A percentile compares a stretch with the other conserved stretches of the same genome.
These are phyloP conservation scores for Talaromyces atroroseus DNA, from an alignment of 2,329 filamentous ascomycete species.

Conservation along the genomic window DNA sequence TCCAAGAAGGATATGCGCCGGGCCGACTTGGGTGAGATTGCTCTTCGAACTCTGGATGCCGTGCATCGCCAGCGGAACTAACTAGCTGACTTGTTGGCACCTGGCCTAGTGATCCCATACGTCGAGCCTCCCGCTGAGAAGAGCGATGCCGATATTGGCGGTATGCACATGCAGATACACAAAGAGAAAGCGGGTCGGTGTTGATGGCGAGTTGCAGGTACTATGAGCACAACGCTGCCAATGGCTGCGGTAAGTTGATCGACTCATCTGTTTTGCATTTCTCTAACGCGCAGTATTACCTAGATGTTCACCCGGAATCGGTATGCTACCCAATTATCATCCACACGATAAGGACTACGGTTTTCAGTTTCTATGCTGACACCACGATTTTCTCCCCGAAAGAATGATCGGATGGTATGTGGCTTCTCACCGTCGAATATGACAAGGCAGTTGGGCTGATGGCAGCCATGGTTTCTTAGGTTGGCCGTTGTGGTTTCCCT, in stretches of 20 bases:
- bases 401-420: constrained; percentile 61
- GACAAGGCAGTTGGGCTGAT: background rate
- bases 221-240: constrained; percentile 72
- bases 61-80: constrained; percentile 12
- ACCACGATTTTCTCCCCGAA: background rate
- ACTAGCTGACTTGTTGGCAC: constrained; percentile 17
- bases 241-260: constrained; percentile 69
- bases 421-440: background rate
- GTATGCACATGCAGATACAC: constrained; percentile 48
- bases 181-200: background rate
- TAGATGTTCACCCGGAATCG: constrained; percentile 87
- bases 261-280: constrained; percentile 3
- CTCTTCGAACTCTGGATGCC: background rate
- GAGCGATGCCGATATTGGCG: constrained; percentile 62
- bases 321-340: constrained; percentile 41
- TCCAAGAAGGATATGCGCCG: constrained; percentile 72
- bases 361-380: background rate
- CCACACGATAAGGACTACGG: background rate
- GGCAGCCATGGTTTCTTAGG: constrained; percentile 25
- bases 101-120: constrained; percentile 72
- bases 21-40: constrained; percentile 63
- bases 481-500: constrained; percentile 44
- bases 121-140: constrained; percentile 66
- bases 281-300: constrained; percentile 16
- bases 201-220: constrained; percentile 36